Evolutionary conservation across 129 eudicot genomes (phyloP).

Genomic region (Calendula officinalis): DNA sequence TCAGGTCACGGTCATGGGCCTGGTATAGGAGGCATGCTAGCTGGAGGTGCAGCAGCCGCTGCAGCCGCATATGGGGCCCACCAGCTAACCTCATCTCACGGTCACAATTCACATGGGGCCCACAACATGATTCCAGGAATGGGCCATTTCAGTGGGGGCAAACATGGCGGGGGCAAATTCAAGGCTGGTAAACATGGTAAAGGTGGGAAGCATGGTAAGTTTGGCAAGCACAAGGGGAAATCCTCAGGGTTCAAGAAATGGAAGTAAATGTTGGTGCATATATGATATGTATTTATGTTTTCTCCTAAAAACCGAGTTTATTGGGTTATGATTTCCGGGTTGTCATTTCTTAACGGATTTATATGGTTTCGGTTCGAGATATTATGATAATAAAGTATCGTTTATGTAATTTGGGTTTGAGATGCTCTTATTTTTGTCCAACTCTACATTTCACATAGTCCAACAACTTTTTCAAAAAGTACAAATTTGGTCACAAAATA

Average conservation of each 20-base stretch:
- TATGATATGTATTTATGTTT: not conserved
- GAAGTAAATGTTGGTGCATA: slow-evolving; percentile 41
- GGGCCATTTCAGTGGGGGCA: slow-evolving; percentile 36
- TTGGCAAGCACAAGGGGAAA: slow-evolving; percentile 50
- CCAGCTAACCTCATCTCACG: slow-evolving; percentile 31
- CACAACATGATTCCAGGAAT: slow-evolving; percentile 15
- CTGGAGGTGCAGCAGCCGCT: slow-evolving; percentile 75
- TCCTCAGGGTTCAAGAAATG: slow-evolving; percentile 47
- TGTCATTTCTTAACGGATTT: not conserved
- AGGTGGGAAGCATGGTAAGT: slow-evolving; percentile 29
- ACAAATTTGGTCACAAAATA: too few species aligned
- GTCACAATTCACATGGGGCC: slow-evolving; percentile 11
- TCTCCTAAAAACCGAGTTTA: slow-evolving; percentile 19
- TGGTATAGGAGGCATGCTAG: slow-evolving; percentile 44
- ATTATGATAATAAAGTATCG: slow-evolving; percentile 16
- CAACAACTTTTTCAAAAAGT: too few species aligned
- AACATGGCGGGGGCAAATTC: slow-evolving; percentile 44
- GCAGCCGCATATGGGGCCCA: slow-evolving; percentile 60
- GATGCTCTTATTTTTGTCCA: too few species aligned
- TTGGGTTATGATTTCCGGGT: not conserved
- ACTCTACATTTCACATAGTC: too few species aligned
- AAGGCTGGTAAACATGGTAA: slow-evolving; percentile 49
- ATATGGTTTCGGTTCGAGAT: slow-evolving; percentile 20
- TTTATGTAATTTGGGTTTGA: not conserved
- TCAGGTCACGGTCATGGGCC: slow-evolving; percentile 46